Base-by-base conservation (phyloP, 75 land plant genomes). In the Azolla pinnata region DNA sequence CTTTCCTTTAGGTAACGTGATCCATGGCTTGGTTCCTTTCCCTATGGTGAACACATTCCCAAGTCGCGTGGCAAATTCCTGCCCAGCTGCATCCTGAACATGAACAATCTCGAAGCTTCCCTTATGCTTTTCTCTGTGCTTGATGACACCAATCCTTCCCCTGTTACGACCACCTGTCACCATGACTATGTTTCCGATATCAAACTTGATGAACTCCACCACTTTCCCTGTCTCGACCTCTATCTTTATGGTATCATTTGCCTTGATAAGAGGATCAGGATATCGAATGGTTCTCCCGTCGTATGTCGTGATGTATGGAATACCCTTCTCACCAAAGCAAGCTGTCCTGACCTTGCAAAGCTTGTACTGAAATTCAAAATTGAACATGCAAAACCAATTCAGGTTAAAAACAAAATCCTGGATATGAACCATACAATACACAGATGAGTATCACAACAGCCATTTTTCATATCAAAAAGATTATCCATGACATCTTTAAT, bases 251-350 rank as follows among this genome's bases (percentile, higher is more conserved):
- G 96, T 90, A 67, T 90, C 96, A 67, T 90, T 90, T 34, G 83
- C 91, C 63, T 78, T 86, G 80, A 90, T 81, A 19, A 90, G 76
- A n/a, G 96, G 96, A 63, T 90, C 96, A n/a, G 96, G 96, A 68
- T 90, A 81, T 29, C 81, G 61, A 55, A 72, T 72, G 12, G 75
- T 73, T 20, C 86, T 44, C 2, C 93, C 93, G 73, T 88, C 93
- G 62, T 75, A 89, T 12, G 96, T 89, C 64, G 81, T 83, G n/a
- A 89, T 57, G 58, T 81, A 80, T 1, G 96, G 96, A 23, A 89
- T 83, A 19, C 87, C 96, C 59, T 89, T 89, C 51, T 77, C 76
- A 1, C 96, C 96, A 70, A 86, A 89, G 51, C 80, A 77, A 1
- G 83, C 86, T 33, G 79, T 67, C 4, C 87, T 49, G 17, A 89